Evolutionary conservation across 495 filamentous ascomycete species (phyloP), one percentile per base, ranked within the genome.

Genomic region (Venustampulla echinocandica): DNA sequence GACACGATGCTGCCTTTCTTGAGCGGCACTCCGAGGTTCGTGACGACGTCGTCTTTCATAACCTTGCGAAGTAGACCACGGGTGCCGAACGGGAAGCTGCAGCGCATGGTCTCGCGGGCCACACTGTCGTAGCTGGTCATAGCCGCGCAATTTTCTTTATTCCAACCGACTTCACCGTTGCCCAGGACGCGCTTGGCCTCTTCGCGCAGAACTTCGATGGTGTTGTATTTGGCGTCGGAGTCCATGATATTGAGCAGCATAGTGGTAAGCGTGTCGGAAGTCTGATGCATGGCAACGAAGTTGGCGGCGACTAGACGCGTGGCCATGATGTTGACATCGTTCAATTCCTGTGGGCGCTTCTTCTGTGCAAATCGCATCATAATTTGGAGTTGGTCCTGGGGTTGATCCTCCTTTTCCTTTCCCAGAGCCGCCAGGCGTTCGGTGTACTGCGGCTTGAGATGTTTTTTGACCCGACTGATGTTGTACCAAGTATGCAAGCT

Each of bases 41-140:
- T 62, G 11, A 35, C 20, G 17, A 64, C 1, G n/a, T 55, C 54
- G 14, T 45, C 34, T 1, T 32, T 34, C 34, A 45, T 49, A 10
- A 68, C 61, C 48, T 65, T 63, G 15, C 63, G 57, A 28, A 63
- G 25, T 3, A 67, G 20, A 10, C 35, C 33, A 7, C 67, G 61
- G 13, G 51, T 53, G 18, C 61, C 61, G 23, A 69, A 68, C 0
- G 60, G 43, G 19, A 66, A 47, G 17, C 60, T 6, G 17, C 61
- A 7, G 0, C 69, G 60, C 32, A 70, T 23, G 1, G 67, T 70
- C 46, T 73, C 68, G 18, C 68, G 63, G 20, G 56, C 49, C 1
- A 63, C 61, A 27, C 67, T 70, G 54, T 70, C 69, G 4, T 54
- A 40, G 1, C 44, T 36, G 11, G 60, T 47, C 61, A 70, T 65